These are phyloP conservation scores for Pichia occidentalis DNA, from an alignment of 805 yeast genomes.

Conservation along the genomic window DNA sequence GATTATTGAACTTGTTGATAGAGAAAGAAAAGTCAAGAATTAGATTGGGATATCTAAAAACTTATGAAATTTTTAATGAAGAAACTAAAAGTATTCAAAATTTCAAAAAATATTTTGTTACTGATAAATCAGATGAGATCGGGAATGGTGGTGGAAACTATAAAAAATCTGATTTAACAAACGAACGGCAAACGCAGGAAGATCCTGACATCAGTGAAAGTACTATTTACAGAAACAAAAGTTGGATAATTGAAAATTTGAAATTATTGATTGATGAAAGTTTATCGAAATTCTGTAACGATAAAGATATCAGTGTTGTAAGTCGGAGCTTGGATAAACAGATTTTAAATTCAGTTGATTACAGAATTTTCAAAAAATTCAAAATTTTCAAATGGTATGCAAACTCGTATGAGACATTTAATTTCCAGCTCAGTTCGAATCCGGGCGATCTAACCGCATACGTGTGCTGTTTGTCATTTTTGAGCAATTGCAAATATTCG, in stretches of 20 bases:
- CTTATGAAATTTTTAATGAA: slow-evolving; percentile 3
- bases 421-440: slow-evolving; percentile 15
- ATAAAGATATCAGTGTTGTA: slow-evolving; percentile 23
- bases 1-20: slow-evolving; percentile 20
- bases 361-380: slow-evolving; percentile 24
- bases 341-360: slow-evolving; percentile 23
- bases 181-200: no score
- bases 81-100: slow-evolving; percentile 1
- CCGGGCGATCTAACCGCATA: slow-evolving; percentile 17
- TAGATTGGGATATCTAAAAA: slow-evolving; percentile 17
- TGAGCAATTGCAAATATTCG: slow-evolving; percentile 10
- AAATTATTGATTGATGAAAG: slow-evolving; percentile 29
- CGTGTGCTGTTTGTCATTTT: slow-evolving; percentile 21
- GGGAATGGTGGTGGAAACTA: background rate
- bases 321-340: slow-evolving; percentile 25
- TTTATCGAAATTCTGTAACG: slow-evolving; percentile 23
- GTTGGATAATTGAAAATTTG: slow-evolving; percentile 23
- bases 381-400: slow-evolving; percentile 26
- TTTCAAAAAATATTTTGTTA: slow-evolving; percentile 7
- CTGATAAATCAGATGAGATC: background rate
- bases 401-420: slow-evolving; percentile 23
- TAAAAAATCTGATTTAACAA: no score
- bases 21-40: slow-evolving; percentile 20
- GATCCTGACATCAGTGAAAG: no score
- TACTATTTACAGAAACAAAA: slow-evolving; percentile 2